Conservation (phyloP, 768 basidiomycete species). For the Agaricus bisporus region DNA sequence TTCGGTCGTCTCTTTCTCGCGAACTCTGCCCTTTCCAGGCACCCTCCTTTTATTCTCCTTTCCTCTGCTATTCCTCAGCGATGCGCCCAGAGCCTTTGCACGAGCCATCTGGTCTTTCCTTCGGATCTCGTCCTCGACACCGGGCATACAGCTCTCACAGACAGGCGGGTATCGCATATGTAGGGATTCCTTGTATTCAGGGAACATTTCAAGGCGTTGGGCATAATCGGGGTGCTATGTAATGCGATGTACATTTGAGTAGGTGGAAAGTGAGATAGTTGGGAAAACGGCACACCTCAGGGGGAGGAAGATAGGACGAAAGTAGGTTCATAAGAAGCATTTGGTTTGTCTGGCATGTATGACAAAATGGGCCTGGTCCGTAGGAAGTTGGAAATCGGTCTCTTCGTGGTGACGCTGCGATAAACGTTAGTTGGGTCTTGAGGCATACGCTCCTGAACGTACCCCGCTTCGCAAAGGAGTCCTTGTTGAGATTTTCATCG, state of each 20-base stretch:
- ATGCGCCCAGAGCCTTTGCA: slow-evolving; percentile 66
- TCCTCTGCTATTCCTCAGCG: slow-evolving; percentile 61
- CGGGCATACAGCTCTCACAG: slow-evolving; percentile 67
- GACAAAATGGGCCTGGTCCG: slow-evolving; percentile 67
- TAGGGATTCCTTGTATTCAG: slow-evolving; percentile 69
- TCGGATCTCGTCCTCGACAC: slow-evolving; percentile 76
- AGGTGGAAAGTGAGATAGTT: not conserved
- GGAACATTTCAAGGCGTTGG: slow-evolving; percentile 53
- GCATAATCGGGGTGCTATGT: slow-evolving; percentile 68
- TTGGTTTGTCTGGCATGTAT: slow-evolving; percentile 90
- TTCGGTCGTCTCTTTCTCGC: slow-evolving; percentile 40
- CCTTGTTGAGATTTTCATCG: slow-evolving; percentile 63
- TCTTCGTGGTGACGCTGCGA: slow-evolving; percentile 59
- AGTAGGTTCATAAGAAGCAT: slow-evolving; percentile 80
- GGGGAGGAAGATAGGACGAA: slow-evolving; percentile 80
- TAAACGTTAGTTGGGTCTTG: not conserved
- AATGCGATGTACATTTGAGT: not conserved
- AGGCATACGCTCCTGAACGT: slow-evolving; percentile 13
- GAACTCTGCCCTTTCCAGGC: slow-evolving; percentile 32
- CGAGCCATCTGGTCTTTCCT: slow-evolving; percentile 80
- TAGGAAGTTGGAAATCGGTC: slow-evolving; percentile 63
- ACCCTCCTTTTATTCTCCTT: slow-evolving; percentile 49
- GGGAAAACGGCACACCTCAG: slow-evolving; percentile 47
- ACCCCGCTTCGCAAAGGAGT: slow-evolving; percentile 73
- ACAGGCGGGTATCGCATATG: slow-evolving; percentile 84